Base-by-base conservation (phyloP, 306 rosid species). In the Vicia sativa region DNA sequence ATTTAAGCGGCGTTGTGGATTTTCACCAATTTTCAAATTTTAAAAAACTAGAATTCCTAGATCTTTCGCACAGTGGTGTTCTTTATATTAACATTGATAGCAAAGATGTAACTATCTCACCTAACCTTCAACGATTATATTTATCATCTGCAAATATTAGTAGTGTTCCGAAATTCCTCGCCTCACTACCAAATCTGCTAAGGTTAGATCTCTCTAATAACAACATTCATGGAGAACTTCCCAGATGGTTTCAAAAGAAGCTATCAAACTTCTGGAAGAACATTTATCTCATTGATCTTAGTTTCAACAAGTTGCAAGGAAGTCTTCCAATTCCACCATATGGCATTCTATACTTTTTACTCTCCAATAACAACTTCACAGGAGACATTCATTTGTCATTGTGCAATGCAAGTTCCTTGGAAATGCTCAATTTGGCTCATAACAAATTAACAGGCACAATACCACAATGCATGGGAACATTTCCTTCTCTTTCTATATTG, bases 281-380 rank as follows among this genome's bases (percentile, higher is more conserved):
- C 3, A 9, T 65, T 13, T 0, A 0, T 0, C 0, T 0, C 1
- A 5, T 81, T 34, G 68, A 29, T 23, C 78, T 78, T 0, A 65
- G 64, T 59, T 73, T 35, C 74, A 79, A 78, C 73, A 21, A 68
- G 16, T 72, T 84, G 28, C 45, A 73, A 45, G 80, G 82, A 38
- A 35, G 23, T 11, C 39, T 74, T 63, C 78, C 65, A 7, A 21
- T 78, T 55, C 78, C 25, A 43, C 19, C 75, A 0, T 0, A 21
- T 1, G 10, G 56, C 34, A 55, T 2, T 26, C 0, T 0, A 1
- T 0, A 7, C 42, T 70, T 25, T 25, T 25, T 25, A 25, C 28
- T 25, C 28, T 25, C 28, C 1, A 25, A n/a, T 25, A 25, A 25
- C 28, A 25, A 3, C 28, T 25, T 25, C 3, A 25, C 28, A 25